Evolutionary conservation across 805 yeast genomes (phyloP).

Genomic region (Tanozyma kutaoensis): DNA sequence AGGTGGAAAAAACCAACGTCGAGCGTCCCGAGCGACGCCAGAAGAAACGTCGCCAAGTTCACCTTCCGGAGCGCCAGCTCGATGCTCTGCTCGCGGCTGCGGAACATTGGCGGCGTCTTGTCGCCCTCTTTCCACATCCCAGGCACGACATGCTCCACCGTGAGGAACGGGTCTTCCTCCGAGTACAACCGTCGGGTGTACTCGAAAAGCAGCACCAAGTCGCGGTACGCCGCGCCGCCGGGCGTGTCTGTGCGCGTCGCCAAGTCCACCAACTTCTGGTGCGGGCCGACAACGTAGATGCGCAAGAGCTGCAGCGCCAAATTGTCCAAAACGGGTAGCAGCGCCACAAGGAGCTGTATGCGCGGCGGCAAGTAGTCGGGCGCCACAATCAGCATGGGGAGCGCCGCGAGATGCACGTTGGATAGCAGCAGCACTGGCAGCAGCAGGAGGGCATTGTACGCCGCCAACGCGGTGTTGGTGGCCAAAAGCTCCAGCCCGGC

Average conservation of each 20-base stretch:
- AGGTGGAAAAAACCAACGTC: constrained; percentile 82
- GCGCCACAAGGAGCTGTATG: constrained; percentile 50
- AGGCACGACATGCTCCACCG: constrained; percentile 57
- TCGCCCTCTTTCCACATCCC: constrained; percentile 59
- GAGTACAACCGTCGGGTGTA: constrained; percentile 60
- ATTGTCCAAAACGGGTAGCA: constrained; percentile 69
- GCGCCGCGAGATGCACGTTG: constrained; percentile 45
- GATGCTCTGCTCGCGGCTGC: constrained; percentile 47
- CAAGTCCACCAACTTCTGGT: constrained; percentile 59
- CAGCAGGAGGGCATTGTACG: constrained; percentile 28
- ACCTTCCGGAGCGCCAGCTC: constrained; percentile 66
- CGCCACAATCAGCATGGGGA: constrained; percentile 46
- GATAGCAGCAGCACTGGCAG: too few species aligned
- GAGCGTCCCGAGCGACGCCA: constrained; percentile 75
- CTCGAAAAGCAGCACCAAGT: constrained; percentile 64
- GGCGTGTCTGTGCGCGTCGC: constrained; percentile 55
- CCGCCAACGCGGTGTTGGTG: constrained; percentile 25
- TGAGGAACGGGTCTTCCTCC: constrained; percentile 59
- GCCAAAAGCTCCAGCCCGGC: constrained; percentile 28
- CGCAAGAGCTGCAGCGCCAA: constrained; percentile 70
- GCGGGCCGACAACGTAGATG: constrained; percentile 58
- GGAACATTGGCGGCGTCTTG: constrained; percentile 41
- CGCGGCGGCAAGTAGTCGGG: constrained; percentile 45
- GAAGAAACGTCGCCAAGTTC: constrained; percentile 74
- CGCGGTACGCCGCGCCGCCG: constrained; percentile 52